Evolutionary conservation across 2,329 filamentous ascomycete species (phyloP).

Genomic region (Beauveria asiatica): DNA sequence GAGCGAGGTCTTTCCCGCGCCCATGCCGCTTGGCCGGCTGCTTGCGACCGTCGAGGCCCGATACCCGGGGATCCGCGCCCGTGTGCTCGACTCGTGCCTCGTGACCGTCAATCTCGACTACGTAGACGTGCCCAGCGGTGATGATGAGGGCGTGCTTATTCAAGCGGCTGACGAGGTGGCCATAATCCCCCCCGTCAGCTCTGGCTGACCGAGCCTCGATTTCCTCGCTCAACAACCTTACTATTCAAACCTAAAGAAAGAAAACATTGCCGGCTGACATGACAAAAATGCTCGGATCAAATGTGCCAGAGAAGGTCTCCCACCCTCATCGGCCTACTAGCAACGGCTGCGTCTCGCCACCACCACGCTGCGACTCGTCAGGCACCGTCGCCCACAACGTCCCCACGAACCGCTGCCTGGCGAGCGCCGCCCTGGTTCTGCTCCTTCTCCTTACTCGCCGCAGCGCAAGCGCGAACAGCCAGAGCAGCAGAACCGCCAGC

Average conservation of each 20-base stretch:
- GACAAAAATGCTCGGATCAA: not conserved
- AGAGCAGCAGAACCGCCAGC: slow-evolving; percentile 18
- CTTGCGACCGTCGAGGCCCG: slow-evolving; percentile 59
- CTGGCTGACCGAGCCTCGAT: slow-evolving; percentile 45
- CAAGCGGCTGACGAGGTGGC: slow-evolving; percentile 73
- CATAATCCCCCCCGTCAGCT: slow-evolving; percentile 82
- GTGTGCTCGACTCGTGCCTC: slow-evolving; percentile 63
- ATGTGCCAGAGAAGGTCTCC: not conserved
- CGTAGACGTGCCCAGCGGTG: slow-evolving; percentile 54
- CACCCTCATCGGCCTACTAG: slow-evolving; percentile 9
- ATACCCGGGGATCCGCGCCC: slow-evolving; percentile 60
- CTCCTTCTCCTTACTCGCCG: not conserved
- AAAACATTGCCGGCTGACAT: not conserved
- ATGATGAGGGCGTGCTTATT: slow-evolving; percentile 42
- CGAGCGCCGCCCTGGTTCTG: not conserved
- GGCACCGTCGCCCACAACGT: slow-evolving; percentile 1
- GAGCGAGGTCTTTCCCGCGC: slow-evolving; percentile 57
- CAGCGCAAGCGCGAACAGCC: slow-evolving; percentile 10
- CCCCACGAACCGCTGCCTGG: not conserved
- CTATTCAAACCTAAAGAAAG: too few species aligned
- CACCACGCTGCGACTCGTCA: not conserved
- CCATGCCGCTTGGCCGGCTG: slow-evolving; percentile 52
- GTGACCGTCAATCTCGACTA: slow-evolving; percentile 77
- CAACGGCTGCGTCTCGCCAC: slow-evolving; percentile 15
- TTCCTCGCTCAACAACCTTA: too few species aligned